Conservation (phyloP, 1,284 basidiomycete species). For the Lentinus polychrous region DNA sequence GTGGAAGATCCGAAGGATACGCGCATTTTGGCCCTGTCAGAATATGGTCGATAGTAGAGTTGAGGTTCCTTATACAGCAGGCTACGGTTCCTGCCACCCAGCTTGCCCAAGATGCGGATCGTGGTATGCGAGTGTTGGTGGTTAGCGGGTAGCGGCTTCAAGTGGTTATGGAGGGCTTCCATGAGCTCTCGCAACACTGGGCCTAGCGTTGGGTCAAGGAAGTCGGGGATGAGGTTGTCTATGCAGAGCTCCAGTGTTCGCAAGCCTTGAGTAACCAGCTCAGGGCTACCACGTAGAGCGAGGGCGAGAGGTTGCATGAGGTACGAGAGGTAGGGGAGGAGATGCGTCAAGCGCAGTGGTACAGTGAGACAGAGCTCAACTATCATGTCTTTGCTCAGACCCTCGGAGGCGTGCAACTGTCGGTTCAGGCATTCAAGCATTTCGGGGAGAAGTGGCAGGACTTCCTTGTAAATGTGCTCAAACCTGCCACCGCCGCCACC, state of each 20-base stretch:
- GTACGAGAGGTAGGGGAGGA: constrained; percentile 92
- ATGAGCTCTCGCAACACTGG: constrained; percentile 92
- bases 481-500: constrained; percentile 93
- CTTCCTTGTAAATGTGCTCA: constrained; percentile 94
- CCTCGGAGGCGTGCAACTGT: constrained; percentile 80
- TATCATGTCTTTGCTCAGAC: constrained; percentile 80
- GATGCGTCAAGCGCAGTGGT: constrained; percentile 90
- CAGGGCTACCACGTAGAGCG: constrained; percentile 82
- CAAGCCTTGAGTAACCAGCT: constrained; percentile 93
- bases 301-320: constrained; percentile 96
- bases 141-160: constrained; percentile 88
- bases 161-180: constrained; percentile 86
- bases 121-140: constrained; percentile 94
- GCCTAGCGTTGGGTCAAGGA: constrained; percentile 94
- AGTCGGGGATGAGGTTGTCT: constrained; percentile 98
- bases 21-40: constrained; percentile 61
- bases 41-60: constrained; percentile 66
- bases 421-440: constrained; percentile 95
- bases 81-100: constrained; percentile 92
- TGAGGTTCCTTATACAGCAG: constrained; percentile 80
- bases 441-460: constrained; percentile 92
- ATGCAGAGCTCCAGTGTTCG: constrained; percentile 99
- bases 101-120: constrained; percentile 94
- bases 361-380: constrained; percentile 98
- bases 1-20: constrained; percentile 71